phyloP scores from a whole-genome alignment of 345 rosid genomes.

The Raphanus raphanistrum region DNA sequence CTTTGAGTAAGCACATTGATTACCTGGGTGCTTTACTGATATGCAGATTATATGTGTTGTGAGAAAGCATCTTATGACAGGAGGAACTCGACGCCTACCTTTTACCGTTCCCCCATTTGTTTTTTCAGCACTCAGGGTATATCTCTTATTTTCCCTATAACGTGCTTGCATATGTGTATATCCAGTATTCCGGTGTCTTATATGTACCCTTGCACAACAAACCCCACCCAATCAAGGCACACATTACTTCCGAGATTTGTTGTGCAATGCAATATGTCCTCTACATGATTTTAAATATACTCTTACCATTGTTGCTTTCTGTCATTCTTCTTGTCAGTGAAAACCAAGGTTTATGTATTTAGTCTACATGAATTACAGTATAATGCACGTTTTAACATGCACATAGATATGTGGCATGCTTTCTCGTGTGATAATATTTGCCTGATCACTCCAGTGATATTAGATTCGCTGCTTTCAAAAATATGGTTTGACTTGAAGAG shows the following conservation, averaged over 20 bases:
- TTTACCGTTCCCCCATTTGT: constrained; percentile 76
- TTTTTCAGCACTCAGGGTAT: constrained; percentile 76
- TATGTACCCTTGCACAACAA: not conserved
- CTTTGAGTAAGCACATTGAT: not conserved
- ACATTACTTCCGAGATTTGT: not conserved
- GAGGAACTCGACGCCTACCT: constrained; percentile 73
- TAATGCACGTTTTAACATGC: not conserved
- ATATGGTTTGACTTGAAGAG: constrained; percentile 13
- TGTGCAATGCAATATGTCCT: not conserved
- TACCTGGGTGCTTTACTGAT: constrained; percentile 6
- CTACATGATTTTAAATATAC: not conserved
- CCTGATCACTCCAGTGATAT: not conserved
- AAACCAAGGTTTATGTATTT: not conserved
- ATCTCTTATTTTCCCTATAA: constrained; percentile 19
- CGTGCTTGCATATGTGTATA: constrained; percentile 10
- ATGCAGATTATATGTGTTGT: constrained; percentile 71
- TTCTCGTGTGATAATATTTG: not conserved
- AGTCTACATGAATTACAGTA: constrained; percentile 1
- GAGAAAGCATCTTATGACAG: constrained; percentile 71
- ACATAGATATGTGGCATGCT: not conserved
- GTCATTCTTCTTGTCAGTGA: not conserved
- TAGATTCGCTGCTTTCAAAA: constrained; percentile 6
- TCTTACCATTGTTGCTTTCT: not conserved
- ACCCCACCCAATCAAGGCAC: constrained; percentile 2
- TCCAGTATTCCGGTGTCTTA: not conserved